Percentiles rank a stretch among this genome's conserved stretches.
Evolutionary conservation across 2,329 filamentous ascomycete species (phyloP).

Genomic region (Verticillium isaacii): DNA sequence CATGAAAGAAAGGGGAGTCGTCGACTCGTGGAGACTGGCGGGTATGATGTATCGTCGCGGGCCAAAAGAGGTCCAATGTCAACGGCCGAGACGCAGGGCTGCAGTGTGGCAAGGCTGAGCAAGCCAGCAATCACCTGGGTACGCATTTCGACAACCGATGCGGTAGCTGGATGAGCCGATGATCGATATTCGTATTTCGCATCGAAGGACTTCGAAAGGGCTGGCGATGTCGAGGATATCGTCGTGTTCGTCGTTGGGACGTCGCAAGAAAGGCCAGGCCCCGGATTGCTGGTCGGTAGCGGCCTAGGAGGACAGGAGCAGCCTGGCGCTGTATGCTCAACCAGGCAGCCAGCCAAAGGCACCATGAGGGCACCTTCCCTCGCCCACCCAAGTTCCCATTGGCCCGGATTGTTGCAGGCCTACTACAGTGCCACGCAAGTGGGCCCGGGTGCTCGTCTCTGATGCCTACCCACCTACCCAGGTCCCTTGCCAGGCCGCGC

Average conservation of each 20-base stretch:
- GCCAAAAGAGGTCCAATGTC: conserved; percentile 21
- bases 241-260: not conserved
- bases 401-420: no score
- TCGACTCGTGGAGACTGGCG: conserved; percentile 6
- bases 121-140: conserved; percentile 3
- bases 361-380: no score
- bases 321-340: no score
- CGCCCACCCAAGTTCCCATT: no score
- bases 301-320: no score
- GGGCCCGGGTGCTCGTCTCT: no score
- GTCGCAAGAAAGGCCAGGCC: not conserved
- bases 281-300: no score
- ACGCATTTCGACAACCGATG: conserved; percentile 6
- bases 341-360: no score
- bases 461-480: no score
- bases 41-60: not conserved
- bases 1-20: conserved; percentile 45
- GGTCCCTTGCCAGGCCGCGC: no score
- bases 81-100: conserved; percentile 20
- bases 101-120: conserved; percentile 12
- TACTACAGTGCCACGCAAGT: no score
- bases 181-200: not conserved
- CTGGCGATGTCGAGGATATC: not conserved
- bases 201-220: not conserved
- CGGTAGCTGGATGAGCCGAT: not conserved